These are phyloP conservation scores for Fusarium nurragi DNA, from an alignment of 2,329 filamentous ascomycete species.

Conservation along the genomic window DNA sequence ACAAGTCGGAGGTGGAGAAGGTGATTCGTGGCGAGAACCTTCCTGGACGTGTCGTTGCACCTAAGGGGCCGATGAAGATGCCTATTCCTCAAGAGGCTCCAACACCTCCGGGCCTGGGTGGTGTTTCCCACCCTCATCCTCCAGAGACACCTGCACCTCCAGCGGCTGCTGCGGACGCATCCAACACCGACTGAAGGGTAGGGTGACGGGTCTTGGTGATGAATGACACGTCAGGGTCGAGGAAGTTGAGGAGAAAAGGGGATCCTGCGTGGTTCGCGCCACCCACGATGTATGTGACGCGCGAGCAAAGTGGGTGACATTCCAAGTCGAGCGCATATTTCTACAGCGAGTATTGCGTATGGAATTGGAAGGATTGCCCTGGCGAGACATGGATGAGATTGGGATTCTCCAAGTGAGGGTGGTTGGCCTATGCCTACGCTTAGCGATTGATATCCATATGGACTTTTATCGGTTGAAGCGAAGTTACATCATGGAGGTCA, in stretches of 20 bases:
- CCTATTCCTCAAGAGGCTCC: conserved; percentile 51
- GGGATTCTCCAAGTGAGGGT: conserved; percentile 19
- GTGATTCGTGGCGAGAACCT: conserved; percentile 89
- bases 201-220: conserved; percentile 7
- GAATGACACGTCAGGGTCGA: conserved; percentile 1
- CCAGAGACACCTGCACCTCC: conserved; percentile 50
- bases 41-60: conserved; percentile 69
- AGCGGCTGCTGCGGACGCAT: conserved; percentile 46
- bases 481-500: conserved; percentile 14
- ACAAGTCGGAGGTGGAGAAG: conserved; percentile 88
- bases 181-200: conserved; percentile 37
- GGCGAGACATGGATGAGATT: conserved; percentile 18
- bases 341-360: conserved; percentile 31
- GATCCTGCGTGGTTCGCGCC: conserved; percentile 16
- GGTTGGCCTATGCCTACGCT: conserved; percentile 18
- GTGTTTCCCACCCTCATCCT: conserved; percentile 48
- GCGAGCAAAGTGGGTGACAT: conserved; percentile 26
- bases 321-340: conserved; percentile 30
- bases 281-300: conserved; percentile 2
- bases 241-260: neutral
- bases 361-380: conserved; percentile 22
- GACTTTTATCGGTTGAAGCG: conserved; percentile 17
- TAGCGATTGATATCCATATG: conserved; percentile 21
- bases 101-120: conserved; percentile 49
- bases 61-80: conserved; percentile 57